phyloP scores from a whole-genome alignment of 2,329 filamentous ascomycete genomes.

The Fusarium compactum region DNA sequence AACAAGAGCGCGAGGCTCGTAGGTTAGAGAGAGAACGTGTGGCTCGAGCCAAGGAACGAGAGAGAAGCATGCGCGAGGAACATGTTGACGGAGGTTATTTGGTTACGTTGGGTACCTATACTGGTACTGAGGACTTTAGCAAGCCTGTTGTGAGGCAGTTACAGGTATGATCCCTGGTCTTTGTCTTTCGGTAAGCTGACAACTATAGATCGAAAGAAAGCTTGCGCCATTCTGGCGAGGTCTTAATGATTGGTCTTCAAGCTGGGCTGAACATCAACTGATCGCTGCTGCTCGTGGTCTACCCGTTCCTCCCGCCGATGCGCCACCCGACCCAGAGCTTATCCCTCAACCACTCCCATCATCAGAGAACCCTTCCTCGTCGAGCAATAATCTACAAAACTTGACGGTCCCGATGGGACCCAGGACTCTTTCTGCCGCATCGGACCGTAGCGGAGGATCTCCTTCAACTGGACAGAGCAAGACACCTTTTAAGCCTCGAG shows the following conservation, averaged over 20 bases:
- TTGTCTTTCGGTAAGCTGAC: conserved; percentile 29
- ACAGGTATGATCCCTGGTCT: conserved; percentile 71
- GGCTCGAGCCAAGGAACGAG: conserved; percentile 82
- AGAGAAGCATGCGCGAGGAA: conserved; percentile 90
- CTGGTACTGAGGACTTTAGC: conserved; percentile 91
- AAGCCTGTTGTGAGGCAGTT: conserved; percentile 89
- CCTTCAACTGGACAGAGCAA: conserved; percentile 56
- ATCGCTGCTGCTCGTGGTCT: conserved; percentile 88
- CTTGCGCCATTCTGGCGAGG: conserved; percentile 97
- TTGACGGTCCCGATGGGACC: conserved; percentile 84
- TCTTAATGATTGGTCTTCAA: conserved; percentile 86
- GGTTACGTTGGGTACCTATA: conserved; percentile 94
- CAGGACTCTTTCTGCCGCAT: conserved; percentile 82
- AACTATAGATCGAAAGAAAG: conserved; percentile 85
- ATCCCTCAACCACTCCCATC: conserved; percentile 61
- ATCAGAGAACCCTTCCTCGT: conserved; percentile 62
- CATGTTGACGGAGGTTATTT: conserved; percentile 94
- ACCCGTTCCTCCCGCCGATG: conserved; percentile 85
- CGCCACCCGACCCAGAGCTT: conserved; percentile 78
- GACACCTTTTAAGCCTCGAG: conserved; percentile 78
- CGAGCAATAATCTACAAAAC: conserved; percentile 70
- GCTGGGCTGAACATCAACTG: conserved; percentile 96
- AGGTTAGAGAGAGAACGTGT: conserved; percentile 84
- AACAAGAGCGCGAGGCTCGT: conserved; percentile 89
- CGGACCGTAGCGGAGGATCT: conserved; percentile 73